Evolutionary conservation across 2,329 filamentous ascomycete species (phyloP).

Genomic region (Clarireedia homoeocarpa): DNA sequence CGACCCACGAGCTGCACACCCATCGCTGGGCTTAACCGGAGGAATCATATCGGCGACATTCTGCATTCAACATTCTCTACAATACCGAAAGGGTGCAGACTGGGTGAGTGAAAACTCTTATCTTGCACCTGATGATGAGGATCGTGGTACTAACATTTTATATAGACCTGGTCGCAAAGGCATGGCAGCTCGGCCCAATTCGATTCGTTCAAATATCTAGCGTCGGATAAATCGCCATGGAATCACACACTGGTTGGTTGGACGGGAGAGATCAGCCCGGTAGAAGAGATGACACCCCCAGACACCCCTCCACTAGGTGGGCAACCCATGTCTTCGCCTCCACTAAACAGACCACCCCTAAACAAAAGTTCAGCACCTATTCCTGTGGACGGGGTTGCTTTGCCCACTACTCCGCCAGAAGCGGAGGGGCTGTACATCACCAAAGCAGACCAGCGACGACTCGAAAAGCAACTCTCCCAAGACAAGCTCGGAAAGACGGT

Average conservation of each 20-base stretch:
- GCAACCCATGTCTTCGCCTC: conserved; percentile 33
- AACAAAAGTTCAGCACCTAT: conserved; percentile 76
- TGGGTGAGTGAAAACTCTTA: conserved; percentile 43
- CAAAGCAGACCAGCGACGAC: conserved; percentile 58
- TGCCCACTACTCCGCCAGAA: conserved; percentile 48
- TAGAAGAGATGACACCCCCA: conserved; percentile 40
- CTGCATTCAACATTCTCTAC: conserved; percentile 51
- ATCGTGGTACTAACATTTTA: conserved; percentile 13
- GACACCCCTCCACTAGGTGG: conserved; percentile 42
- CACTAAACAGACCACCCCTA: conserved; percentile 35
- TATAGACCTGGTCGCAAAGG: conserved; percentile 64
- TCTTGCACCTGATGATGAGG: neutral
- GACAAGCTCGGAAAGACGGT: conserved; percentile 71
- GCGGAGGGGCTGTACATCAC: conserved; percentile 65
- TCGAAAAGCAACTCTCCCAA: conserved; percentile 67
- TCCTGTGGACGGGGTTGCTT: conserved; percentile 56
- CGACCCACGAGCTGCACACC: conserved; percentile 43
- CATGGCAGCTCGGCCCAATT: conserved; percentile 87
- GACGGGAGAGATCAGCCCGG: conserved; percentile 75
- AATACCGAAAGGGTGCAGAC: conserved; percentile 49
- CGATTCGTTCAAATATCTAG: conserved; percentile 82
- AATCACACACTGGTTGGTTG: conserved; percentile 89
- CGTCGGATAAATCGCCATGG: conserved; percentile 78
- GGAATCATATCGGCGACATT: conserved; percentile 61
- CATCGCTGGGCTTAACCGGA: conserved; percentile 51